Evolutionary conservation across 495 filamentous ascomycete species (phyloP).

Genomic region (Glonium stellatum): DNA sequence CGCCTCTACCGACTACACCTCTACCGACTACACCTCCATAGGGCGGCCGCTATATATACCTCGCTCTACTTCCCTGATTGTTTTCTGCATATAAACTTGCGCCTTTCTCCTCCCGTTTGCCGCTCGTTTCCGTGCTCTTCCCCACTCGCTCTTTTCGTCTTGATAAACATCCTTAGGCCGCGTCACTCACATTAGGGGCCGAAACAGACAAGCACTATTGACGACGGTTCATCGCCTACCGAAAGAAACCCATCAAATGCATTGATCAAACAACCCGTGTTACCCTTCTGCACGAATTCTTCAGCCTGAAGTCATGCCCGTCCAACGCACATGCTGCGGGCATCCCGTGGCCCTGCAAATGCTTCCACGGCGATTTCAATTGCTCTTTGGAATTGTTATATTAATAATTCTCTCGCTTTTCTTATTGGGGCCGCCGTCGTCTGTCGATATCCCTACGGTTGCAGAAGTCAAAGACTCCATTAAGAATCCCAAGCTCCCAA

Average conservation of each 20-base stretch:
- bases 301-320: constrained; percentile 40
- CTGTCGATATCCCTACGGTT: constrained; percentile 36
- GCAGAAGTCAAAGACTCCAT: constrained; percentile 24
- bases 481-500: constrained; percentile 26
- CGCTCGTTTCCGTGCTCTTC: background rate
- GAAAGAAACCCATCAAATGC: background rate
- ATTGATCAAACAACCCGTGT: background rate
- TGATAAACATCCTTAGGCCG: background rate
- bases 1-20: background rate
- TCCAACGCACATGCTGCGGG: constrained; percentile 44
- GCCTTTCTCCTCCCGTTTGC: background rate
- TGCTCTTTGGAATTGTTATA: constrained; percentile 23
- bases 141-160: background rate
- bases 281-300: background rate
- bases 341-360: constrained; percentile 28
- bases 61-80: background rate
- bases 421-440: constrained; percentile 20
- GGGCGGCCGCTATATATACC: background rate
- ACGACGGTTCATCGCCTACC: background rate
- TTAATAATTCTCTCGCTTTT: constrained; percentile 42
- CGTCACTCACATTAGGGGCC: background rate
- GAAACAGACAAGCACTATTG: background rate
- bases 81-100: background rate
- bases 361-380: constrained; percentile 32
- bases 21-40: no score